A percentile compares a stretch with the other conserved stretches of the same genome.
Conservation (phyloP, 257 asterid species). For the Plantago major region DNA sequence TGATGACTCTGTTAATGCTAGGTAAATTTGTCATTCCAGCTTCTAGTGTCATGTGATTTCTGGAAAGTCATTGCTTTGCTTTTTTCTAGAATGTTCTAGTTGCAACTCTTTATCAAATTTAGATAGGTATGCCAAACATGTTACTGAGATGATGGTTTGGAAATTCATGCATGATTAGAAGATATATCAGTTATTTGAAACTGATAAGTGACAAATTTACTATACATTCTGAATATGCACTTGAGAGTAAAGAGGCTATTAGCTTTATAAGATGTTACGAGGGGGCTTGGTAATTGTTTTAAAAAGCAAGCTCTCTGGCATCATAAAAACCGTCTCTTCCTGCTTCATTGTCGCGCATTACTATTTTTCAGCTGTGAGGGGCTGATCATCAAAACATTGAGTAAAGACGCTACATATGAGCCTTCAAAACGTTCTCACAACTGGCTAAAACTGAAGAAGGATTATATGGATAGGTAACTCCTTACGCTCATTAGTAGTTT, state of each 20-base stretch:
- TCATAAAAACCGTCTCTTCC: no score
- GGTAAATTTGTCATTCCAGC: constrained; percentile 36
- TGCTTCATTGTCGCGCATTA: neutral
- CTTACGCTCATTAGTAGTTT: constrained; percentile 15
- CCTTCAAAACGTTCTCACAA: constrained; percentile 86
- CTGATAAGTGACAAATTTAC: no score
- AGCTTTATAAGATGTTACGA: no score
- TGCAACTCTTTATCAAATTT: no score
- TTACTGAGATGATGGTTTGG: no score
- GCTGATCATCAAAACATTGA: constrained; percentile 88
- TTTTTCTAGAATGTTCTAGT: neutral
- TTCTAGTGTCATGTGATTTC: constrained; percentile 5
- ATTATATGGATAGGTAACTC: constrained; percentile 79
- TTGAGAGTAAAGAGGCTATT: no score
- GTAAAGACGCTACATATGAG: constrained; percentile 87
- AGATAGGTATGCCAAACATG: no score
- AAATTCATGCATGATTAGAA: no score
- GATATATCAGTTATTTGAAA: no score
- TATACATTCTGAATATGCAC: no score
- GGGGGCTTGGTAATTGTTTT: no score
- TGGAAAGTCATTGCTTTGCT: constrained; percentile 6
- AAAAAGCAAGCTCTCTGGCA: no score
- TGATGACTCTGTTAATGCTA: constrained; percentile 76
- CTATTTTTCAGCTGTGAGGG: constrained; percentile 72
- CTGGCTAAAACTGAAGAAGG: constrained; percentile 93